A percentile compares a stretch with the other conserved stretches of the same genome.
Conservation (phyloP, 2,329 filamentous ascomycete genomes). For the Ophiocordyceps polyrhachis-furcata region DNA sequence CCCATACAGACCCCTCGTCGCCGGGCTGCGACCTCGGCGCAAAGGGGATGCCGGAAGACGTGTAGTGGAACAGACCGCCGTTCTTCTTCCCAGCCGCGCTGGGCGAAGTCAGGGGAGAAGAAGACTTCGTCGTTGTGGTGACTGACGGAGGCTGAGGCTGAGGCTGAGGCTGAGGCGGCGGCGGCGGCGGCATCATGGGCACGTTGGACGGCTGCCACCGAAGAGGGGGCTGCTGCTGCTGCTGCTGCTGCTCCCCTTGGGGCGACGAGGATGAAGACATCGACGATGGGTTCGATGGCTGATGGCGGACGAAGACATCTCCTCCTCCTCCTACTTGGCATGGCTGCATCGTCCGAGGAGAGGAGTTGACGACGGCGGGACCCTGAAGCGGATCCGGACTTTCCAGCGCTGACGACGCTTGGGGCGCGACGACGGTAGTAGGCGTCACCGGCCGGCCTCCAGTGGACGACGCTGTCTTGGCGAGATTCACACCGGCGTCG, state of each 20-base stretch:
- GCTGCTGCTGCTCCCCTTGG: conserved; percentile 14
- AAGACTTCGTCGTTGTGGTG: conserved; percentile 3
- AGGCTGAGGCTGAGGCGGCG: conserved; percentile 2
- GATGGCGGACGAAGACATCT: conserved; percentile 33
- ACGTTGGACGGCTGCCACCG: conserved; percentile 34
- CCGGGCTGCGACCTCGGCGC: conserved; percentile 12
- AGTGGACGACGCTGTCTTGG: neutral
- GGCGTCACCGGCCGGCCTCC: neutral
- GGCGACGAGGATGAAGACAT: conserved; percentile 17
- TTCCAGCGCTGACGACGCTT: conserved; percentile 7
- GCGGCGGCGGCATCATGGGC: conserved; percentile 11
- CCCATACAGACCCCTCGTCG: conserved; percentile 2
- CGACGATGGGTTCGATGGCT: conserved; percentile 29
- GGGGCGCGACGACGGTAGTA: neutral
- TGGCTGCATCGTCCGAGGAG: neutral
- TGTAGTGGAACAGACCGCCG: conserved; percentile 17
- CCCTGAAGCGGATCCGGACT: conserved; percentile 10
- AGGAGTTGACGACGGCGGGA: neutral
- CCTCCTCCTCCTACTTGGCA: neutral
- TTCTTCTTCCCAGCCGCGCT: conserved; percentile 16
- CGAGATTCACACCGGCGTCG: neutral
- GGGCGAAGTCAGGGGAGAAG: conserved; percentile 15
- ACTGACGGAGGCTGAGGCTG: no score
- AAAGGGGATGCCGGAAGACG: conserved; percentile 29
- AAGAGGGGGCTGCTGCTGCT: conserved; percentile 11